Evolutionary conservation across 345 rosid species (phyloP).

Genomic region (Lenwebbia sp.): DNA sequence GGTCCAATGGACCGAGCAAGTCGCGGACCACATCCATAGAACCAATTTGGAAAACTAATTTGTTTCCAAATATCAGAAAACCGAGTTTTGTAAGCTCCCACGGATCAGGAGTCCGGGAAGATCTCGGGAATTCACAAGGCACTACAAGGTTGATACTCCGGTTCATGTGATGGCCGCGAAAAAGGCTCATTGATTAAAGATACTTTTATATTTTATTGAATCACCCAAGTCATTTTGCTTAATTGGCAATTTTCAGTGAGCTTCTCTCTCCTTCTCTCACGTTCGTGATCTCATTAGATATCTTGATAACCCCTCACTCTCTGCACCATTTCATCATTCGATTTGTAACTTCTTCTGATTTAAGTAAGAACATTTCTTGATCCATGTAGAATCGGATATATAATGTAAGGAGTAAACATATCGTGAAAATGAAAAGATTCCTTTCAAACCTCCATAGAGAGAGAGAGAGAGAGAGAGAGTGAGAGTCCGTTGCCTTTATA

Average conservation of each 20-base stretch:
- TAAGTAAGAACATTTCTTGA: neutral
- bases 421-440: neutral
- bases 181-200: neutral
- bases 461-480: neutral
- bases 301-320: neutral
- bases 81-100: neutral
- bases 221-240: neutral
- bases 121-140: neutral
- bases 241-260: neutral
- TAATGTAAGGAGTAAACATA: neutral
- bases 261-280: neutral
- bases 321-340: neutral
- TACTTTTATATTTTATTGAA: no score
- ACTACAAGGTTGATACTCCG: neutral
- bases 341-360: neutral
- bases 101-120: accelerated
- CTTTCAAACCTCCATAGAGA: neutral
- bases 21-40: neutral
- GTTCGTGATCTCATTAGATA: neutral
- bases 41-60: no score
- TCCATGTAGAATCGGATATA: neutral
- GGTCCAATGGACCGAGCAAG: neutral
- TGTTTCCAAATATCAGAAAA: no score
- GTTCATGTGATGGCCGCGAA: neutral
- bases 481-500: neutral